A percentile compares a stretch with the other conserved stretches of the same genome.
Evolutionary conservation across 2,329 filamentous ascomycete species (phyloP).

Genomic region (Cordyceps tenuipes): DNA sequence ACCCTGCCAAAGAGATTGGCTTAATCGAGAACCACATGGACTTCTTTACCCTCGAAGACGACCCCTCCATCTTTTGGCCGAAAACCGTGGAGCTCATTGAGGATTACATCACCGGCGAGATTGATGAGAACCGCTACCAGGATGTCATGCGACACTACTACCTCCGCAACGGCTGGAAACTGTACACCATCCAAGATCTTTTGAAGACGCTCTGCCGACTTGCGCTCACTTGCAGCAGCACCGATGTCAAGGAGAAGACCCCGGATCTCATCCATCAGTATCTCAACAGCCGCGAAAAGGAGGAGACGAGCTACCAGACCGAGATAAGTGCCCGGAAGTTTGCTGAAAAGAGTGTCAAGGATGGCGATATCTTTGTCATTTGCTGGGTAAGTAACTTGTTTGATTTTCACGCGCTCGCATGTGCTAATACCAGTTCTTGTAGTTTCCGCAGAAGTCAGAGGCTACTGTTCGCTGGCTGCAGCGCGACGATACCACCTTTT

Average conservation of each 20-base stretch:
- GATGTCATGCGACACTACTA: conserved; percentile 90
- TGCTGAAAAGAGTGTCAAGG: conserved; percentile 86
- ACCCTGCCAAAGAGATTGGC: conserved; percentile 75
- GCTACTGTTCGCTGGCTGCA: conserved; percentile 65
- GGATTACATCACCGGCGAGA: conserved; percentile 72
- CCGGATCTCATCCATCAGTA: conserved; percentile 85
- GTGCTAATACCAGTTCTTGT: conserved; percentile 32
- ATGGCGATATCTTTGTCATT: conserved; percentile 84
- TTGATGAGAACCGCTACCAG: conserved; percentile 78
- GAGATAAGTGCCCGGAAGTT: conserved; percentile 88
- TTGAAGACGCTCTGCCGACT: conserved; percentile 74
- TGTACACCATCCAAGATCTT: conserved; percentile 89
- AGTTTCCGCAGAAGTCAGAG: conserved; percentile 60
- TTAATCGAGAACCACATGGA: conserved; percentile 71
- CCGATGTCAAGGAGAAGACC: conserved; percentile 87
- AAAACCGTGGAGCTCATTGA: conserved; percentile 81
- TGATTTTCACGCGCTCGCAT: background rate
- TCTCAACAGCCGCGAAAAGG: conserved; percentile 68
- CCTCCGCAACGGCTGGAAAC: conserved; percentile 79
- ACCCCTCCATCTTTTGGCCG: conserved; percentile 66
- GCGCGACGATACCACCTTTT: conserved; percentile 67
- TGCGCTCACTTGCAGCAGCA: conserved; percentile 72
- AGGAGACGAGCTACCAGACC: conserved; percentile 80
- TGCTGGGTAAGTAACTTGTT: conserved; percentile 65
- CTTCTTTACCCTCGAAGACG: conserved; percentile 61